A percentile compares a stretch with the other conserved stretches of the same genome.
Conservation (phyloP, 768 basidiomycete genomes). For the Macrolepiota dolichaula region DNA sequence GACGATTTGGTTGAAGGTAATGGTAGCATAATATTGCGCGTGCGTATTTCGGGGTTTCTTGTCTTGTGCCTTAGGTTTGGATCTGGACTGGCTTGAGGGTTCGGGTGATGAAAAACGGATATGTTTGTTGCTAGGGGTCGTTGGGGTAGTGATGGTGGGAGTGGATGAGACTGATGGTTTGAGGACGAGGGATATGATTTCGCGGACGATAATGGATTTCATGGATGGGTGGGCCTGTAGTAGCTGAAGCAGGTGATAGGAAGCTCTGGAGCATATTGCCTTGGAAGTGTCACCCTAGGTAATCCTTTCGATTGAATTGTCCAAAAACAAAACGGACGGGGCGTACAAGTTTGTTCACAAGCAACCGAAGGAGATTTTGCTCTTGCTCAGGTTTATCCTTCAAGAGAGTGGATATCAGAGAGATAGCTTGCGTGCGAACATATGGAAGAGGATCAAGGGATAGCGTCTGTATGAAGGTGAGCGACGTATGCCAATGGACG, state of each 20-base stretch:
- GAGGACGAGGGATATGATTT: conserved; percentile 77
- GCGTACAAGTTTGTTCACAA: conserved; percentile 90
- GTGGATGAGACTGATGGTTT: conserved; percentile 45
- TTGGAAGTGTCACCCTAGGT: conserved; percentile 85
- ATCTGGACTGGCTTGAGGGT: conserved; percentile 25
- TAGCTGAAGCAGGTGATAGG: conserved; percentile 84
- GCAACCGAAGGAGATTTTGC: conserved; percentile 87
- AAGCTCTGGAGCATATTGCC: conserved; percentile 83
- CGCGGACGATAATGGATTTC: conserved; percentile 87
- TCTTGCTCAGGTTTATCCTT: conserved; percentile 95
- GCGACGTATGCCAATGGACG: not conserved
- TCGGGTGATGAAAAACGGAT: conserved; percentile 49
- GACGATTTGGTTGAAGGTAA: conserved; percentile 93
- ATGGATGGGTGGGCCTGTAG: conserved; percentile 90
- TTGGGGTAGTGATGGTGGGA: conserved; percentile 28
- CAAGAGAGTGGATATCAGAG: conserved; percentile 75
- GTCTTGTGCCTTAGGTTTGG: conserved; percentile 29
- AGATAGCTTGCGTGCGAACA: conserved; percentile 81
- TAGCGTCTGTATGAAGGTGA: conserved; percentile 47
- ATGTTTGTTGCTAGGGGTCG: conserved; percentile 36
- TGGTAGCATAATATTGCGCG: conserved; percentile 86
- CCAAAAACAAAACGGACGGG: not conserved
- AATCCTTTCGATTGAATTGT: not conserved
- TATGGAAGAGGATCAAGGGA: conserved; percentile 85
- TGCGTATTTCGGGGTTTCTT: conserved; percentile 58